These are phyloP conservation scores for Urtica urens DNA, from an alignment of 306 rosid species.

Conservation along the genomic window DNA sequence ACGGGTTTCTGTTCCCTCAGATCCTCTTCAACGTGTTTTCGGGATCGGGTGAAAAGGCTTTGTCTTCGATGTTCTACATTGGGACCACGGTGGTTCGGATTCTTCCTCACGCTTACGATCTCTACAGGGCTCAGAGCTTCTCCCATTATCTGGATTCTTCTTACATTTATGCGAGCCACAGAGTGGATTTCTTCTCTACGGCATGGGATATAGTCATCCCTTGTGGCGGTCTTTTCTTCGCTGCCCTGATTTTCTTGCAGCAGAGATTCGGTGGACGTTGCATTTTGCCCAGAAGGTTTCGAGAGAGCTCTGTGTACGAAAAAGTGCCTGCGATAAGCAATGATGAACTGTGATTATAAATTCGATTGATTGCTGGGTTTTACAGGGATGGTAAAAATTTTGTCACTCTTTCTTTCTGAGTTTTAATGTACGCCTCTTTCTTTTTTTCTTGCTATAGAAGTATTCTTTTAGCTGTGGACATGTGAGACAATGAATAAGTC, in stretches of 20 bases:
- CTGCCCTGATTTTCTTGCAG: conserved; percentile 52
- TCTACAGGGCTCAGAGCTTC: conserved; percentile 53
- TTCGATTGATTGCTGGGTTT: too few relatives aligned
- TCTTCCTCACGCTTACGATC: conserved; percentile 85
- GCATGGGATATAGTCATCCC: conserved; percentile 79
- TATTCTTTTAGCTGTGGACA: too few relatives aligned
- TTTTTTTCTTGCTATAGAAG: too few relatives aligned
- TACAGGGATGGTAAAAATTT: too few relatives aligned
- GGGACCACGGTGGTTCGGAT: conserved; percentile 68
- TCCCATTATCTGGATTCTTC: conserved; percentile 48
- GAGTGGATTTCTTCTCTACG: conserved; percentile 65
- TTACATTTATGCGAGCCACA: conserved; percentile 63
- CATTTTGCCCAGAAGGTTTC: conserved; percentile 52
- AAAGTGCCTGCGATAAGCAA: conserved; percentile 65
- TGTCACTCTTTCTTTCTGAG: too few relatives aligned
- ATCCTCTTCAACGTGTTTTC: conserved; percentile 40
- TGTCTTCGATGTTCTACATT: conserved; percentile 37
- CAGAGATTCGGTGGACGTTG: conserved; percentile 72
- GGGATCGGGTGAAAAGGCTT: conserved; percentile 42
- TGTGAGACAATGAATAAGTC: too few relatives aligned
- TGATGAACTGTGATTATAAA: conserved; percentile 54
- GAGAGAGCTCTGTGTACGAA: conserved; percentile 43
- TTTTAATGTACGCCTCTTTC: too few relatives aligned
- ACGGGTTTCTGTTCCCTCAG: conserved; percentile 80
- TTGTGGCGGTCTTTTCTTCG: conserved; percentile 40